Evolutionary conservation across 2,329 filamentous ascomycete species (phyloP).

Genomic region (Fusarium nisikadoi): DNA sequence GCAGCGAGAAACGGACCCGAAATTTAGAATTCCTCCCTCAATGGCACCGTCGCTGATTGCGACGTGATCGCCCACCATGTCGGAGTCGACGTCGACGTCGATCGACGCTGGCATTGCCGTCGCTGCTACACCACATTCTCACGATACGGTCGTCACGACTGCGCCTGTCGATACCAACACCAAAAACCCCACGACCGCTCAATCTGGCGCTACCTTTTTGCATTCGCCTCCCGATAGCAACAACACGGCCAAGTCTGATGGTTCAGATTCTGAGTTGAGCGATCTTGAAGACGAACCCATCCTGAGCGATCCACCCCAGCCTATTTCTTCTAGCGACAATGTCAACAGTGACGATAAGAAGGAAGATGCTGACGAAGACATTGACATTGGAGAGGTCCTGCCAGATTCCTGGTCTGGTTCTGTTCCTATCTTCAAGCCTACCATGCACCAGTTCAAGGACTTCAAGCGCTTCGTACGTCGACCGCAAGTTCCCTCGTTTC

Average conservation of each 20-base stretch:
- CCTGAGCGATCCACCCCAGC: conserved; percentile 48
- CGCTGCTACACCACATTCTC: conserved; percentile 53
- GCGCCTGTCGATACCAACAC: conserved; percentile 42
- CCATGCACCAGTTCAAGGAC: conserved; percentile 92
- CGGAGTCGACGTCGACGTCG: conserved; percentile 50
- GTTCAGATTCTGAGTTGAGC: conserved; percentile 73
- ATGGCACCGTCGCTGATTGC: conserved; percentile 52
- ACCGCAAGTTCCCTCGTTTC: neutral
- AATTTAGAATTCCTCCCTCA: conserved; percentile 38
- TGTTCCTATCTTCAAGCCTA: conserved; percentile 94
- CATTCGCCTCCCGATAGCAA: conserved; percentile 74
- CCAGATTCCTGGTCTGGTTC: conserved; percentile 92
- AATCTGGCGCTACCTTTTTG: conserved; percentile 57
- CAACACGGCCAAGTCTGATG: conserved; percentile 67
- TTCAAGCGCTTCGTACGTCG: conserved; percentile 86
- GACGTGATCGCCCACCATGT: conserved; percentile 58
- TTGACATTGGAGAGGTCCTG: conserved; percentile 80
- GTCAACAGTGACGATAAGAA: conserved; percentile 50
- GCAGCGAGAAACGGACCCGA: conserved; percentile 26
- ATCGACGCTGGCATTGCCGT: conserved; percentile 65
- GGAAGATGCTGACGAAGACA: conserved; percentile 64
- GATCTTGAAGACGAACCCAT: conserved; percentile 69
- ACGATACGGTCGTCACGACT: conserved; percentile 44
- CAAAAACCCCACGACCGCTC: conserved; percentile 50
- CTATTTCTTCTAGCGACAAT: conserved; percentile 39